Conservation (phyloP, 345 rosid genomes). For the Citrus maxima region DNA sequence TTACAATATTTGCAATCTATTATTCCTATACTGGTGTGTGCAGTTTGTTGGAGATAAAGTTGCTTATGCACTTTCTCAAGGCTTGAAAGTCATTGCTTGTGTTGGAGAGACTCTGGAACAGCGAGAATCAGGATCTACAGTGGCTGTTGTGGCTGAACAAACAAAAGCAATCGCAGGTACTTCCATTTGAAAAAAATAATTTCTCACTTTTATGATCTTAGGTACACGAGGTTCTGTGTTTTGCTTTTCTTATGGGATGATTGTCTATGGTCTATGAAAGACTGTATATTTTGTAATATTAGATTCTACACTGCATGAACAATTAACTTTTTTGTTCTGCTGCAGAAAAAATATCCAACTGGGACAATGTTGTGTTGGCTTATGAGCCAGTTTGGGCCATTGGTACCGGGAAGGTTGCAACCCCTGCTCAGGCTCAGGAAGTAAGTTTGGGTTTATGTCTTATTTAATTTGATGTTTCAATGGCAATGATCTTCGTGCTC, state of each 20-base stretch:
- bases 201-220: neutral
- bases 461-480: neutral
- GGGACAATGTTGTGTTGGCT: conserved; percentile 64
- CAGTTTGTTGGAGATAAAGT: conserved; percentile 74
- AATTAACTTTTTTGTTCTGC: neutral
- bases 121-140: conserved; percentile 67
- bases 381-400: conserved; percentile 90
- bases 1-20: neutral
- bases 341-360: conserved; percentile 50
- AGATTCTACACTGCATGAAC: neutral
- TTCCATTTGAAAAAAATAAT: neutral
- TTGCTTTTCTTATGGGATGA: neutral
- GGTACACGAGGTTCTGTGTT: neutral
- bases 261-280: neutral
- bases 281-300: neutral
- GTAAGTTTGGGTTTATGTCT: conserved; percentile 27
- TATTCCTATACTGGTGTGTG: conserved; percentile 14
- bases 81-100: conserved; percentile 72
- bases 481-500: neutral
- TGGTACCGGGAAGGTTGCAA: conserved; percentile 81
- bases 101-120: conserved; percentile 76
- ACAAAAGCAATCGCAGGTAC: conserved; percentile 72
- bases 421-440: conserved; percentile 79
- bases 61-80: conserved; percentile 56
- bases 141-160: conserved; percentile 67